Conservation (phyloP, 2,329 filamentous ascomycete genomes). For the Fusarium sp. region DNA sequence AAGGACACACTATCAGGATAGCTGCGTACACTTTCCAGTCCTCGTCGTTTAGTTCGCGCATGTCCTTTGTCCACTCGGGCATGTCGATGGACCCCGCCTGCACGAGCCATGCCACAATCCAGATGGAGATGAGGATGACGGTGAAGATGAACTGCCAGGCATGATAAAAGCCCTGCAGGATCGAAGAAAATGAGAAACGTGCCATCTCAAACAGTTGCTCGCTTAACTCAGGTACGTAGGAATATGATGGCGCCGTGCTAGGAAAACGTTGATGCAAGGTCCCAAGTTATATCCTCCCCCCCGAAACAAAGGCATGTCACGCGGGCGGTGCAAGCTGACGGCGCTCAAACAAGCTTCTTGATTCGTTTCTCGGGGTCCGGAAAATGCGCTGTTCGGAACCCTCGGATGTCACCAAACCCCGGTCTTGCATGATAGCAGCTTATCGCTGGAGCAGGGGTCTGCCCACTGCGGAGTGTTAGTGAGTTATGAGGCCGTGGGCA, state of each 20-base stretch:
- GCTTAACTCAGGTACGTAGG: background rate
- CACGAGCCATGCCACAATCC: slow-evolving; percentile 14
- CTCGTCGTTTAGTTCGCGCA: background rate
- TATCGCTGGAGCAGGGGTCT: background rate
- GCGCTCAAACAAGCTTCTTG: background rate
- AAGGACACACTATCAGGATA: slow-evolving; percentile 7
- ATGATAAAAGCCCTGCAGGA: background rate
- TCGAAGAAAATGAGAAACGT: background rate
- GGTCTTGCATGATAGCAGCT: background rate
- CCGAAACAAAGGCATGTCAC: background rate
- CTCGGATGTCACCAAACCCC: background rate
- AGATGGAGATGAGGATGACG: slow-evolving; percentile 7
- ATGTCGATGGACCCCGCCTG: slow-evolving; percentile 20
- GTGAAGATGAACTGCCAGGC: slow-evolving; percentile 10
- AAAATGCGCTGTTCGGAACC: background rate
- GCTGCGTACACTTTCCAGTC: slow-evolving; percentile 4
- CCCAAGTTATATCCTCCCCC: background rate
- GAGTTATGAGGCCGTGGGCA: background rate
- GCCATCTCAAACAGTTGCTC: background rate
- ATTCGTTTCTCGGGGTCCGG: background rate
- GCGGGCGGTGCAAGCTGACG: background rate
- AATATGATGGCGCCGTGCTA: background rate
- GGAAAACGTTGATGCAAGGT: background rate
- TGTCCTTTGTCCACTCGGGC: slow-evolving; percentile 27
- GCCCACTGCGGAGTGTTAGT: background rate